phyloP scores from a whole-genome alignment of 108 stramenopile species.

The Nannochloropsis granulata region DNA sequence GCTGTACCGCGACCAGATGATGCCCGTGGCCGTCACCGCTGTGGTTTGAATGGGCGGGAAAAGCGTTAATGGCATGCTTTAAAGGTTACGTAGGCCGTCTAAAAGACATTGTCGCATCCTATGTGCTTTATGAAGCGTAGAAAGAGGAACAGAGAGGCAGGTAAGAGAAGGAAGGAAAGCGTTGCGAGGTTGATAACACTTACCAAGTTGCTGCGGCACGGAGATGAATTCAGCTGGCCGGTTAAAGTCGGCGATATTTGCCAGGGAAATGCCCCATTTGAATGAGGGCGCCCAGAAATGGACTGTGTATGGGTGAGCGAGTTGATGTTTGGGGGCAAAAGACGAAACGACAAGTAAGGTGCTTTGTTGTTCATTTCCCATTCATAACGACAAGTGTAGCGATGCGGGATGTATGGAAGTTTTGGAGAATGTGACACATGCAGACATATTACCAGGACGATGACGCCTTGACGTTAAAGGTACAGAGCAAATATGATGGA shows the following conservation, averaged over 20 bases:
- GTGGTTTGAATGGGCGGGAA: not conserved
- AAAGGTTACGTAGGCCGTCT: not conserved
- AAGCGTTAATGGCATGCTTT: not conserved
- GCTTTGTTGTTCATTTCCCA: no score
- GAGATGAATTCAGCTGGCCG: constrained; percentile 12
- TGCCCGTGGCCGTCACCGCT: constrained; percentile 16
- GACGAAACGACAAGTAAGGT: no score
- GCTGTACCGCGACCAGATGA: constrained; percentile 34
- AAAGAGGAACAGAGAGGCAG: not conserved
- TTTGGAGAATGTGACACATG: no score
- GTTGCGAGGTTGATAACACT: not conserved
- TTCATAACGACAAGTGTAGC: no score
- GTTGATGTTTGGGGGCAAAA: no score
- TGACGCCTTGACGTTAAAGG: no score
- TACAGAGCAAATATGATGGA: no score
- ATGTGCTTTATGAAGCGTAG: not conserved
- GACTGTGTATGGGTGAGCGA: not conserved
- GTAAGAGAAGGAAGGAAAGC: not conserved
- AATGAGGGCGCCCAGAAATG: constrained; percentile 6
- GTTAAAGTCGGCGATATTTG: constrained; percentile 22
- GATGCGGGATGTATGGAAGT: no score
- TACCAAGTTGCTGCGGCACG: constrained; percentile 2
- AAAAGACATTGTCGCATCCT: not conserved
- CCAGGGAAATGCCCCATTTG: constrained; percentile 4
- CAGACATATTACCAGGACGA: no score